Evolutionary conservation across 2,329 filamentous ascomycete species (phyloP).

Genomic region (Salinomyces thailandicus): DNA sequence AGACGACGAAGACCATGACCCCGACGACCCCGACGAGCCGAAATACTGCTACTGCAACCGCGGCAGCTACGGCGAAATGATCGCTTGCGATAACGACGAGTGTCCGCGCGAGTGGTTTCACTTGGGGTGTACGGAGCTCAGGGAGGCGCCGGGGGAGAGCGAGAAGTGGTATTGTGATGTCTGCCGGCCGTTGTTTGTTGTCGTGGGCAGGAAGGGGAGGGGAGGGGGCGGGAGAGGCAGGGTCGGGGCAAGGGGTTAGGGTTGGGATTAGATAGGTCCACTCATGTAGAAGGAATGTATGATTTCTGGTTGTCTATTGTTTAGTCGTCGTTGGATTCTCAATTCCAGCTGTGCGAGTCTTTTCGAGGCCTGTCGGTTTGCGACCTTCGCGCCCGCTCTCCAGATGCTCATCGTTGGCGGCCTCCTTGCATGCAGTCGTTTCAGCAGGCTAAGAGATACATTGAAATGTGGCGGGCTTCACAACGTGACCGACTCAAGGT

Average conservation of each 20-base stretch:
- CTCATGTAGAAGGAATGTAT: no score
- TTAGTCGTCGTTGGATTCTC: no score
- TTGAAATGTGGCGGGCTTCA: no score
- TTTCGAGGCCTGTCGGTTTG: no score
- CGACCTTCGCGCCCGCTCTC: no score
- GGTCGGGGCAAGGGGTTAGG: background rate
- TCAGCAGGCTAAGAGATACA: no score
- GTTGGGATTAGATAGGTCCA: no score
- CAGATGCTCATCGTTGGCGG: no score
- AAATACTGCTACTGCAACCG: slow-evolving; percentile 57
- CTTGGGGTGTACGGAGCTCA: slow-evolving; percentile 52
- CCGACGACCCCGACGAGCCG: slow-evolving; percentile 45
- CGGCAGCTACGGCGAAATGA: slow-evolving; percentile 57
- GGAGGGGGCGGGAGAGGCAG: slow-evolving; percentile 5
- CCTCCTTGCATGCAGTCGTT: no score
- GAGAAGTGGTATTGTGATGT: slow-evolving; percentile 45
- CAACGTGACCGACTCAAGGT: no score
- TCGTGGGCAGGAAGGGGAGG: slow-evolving; percentile 1
- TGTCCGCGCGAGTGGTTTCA: slow-evolving; percentile 60
- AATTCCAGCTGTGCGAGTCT: no score
- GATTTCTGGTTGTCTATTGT: no score
- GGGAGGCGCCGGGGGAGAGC: slow-evolving; percentile 47
- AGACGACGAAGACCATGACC: slow-evolving; percentile 21
- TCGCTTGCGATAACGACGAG: slow-evolving; percentile 55
- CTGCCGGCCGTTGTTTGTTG: slow-evolving; percentile 26